Evolutionary conservation across 2,329 filamentous ascomycete genomes (phyloP), one percentile per base, ranked within the genome.

Genomic region (Coniochaeta prunicola): DNA sequence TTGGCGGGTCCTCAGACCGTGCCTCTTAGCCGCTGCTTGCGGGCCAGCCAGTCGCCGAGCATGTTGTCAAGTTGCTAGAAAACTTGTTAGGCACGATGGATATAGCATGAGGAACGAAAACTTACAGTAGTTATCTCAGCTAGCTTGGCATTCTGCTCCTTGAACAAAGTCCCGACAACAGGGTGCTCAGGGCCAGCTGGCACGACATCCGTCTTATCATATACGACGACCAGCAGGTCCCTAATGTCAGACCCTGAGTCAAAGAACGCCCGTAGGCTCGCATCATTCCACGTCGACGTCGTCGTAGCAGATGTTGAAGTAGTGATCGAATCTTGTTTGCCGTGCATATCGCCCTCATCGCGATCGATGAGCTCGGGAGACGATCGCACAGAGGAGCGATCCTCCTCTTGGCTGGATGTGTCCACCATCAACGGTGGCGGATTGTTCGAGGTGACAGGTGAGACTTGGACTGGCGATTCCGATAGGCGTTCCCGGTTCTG

Each of bases 201-300:
- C 45, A 86, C 82, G 17, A 96, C 86, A 60, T 92, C 90, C 15
- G 86, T 89, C 71, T 92, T 96, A 74, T 97, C 92, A 69, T 96
- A 92, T 30, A 99, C 91, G 61, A 99, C 89, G 38, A 92, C 83
- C 57, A 97, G 81, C 70, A 97, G 83, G 70, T 99, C 93, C 56
- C 91, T 85, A 64, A 99, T 91, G 63, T 96, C 91, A 34, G 87
- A 87, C 61, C 91, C 86, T 65, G 94, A 91, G 64, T 97, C 93
- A 67, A 97, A 89, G 74, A 97, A 99, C 15, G 90, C 88, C 60
- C 91, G 86, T 30, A 99, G 82, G 66, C 86, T 90, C 59, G 86
- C 81, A 71, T 97, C 93, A 62, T 91, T 93, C 94, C 94, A 99
- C 0, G 86, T 84, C 28, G 87, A 81, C 21, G 82, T 80, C 17